Percentiles rank a stretch among this genome's conserved stretches.
phyloP scores from a whole-genome alignment of 129 eudicot species.

The Flaveria brownii region DNA sequence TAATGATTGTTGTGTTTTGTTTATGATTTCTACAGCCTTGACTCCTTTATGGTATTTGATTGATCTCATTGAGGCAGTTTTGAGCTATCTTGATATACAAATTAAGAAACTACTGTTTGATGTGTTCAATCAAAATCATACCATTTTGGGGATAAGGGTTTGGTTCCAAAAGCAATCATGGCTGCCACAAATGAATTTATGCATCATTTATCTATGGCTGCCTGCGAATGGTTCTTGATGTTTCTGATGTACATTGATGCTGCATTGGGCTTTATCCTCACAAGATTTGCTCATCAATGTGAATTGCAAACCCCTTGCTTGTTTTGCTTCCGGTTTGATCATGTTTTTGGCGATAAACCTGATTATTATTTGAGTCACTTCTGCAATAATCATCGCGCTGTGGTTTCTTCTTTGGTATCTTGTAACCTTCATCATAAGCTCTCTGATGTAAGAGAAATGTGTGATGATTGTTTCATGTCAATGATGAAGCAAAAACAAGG shows the following conservation, averaged over 20 bases:
- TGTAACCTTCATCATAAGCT: slow-evolving; percentile 69
- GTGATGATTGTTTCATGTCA: slow-evolving; percentile 83
- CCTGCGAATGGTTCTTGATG: slow-evolving; percentile 86
- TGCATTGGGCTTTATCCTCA: slow-evolving; percentile 55
- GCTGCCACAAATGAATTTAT: slow-evolving; percentile 51
- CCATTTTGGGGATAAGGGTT: slow-evolving; percentile 33
- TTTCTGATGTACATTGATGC: slow-evolving; percentile 73
- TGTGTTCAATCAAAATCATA: slow-evolving; percentile 41
- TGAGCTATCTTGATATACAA: slow-evolving; percentile 11
- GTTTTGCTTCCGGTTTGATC: slow-evolving; percentile 72
- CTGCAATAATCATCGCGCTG: slow-evolving; percentile 57
- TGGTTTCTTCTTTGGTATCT: slow-evolving; percentile 55
- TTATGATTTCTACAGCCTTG: slow-evolving; percentile 30
- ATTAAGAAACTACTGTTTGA: slow-evolving; percentile 18
- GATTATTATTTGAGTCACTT: slow-evolving; percentile 48
- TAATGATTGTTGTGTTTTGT: slow-evolving; percentile 18
- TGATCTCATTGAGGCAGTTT: slow-evolving; percentile 30
- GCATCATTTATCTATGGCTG: slow-evolving; percentile 54
- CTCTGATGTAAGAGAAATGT: slow-evolving; percentile 59
- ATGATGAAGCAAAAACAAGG: slow-evolving; percentile 48
- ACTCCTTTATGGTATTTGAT: slow-evolving; percentile 42
- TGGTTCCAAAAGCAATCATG: slow-evolving; percentile 41
- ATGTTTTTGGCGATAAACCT: slow-evolving; percentile 47
- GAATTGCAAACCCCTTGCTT: slow-evolving; percentile 69
- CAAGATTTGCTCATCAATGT: slow-evolving; percentile 68